phyloP scores from a whole-genome alignment of 2,329 filamentous ascomycete genomes.

The Beauveria sp. region DNA sequence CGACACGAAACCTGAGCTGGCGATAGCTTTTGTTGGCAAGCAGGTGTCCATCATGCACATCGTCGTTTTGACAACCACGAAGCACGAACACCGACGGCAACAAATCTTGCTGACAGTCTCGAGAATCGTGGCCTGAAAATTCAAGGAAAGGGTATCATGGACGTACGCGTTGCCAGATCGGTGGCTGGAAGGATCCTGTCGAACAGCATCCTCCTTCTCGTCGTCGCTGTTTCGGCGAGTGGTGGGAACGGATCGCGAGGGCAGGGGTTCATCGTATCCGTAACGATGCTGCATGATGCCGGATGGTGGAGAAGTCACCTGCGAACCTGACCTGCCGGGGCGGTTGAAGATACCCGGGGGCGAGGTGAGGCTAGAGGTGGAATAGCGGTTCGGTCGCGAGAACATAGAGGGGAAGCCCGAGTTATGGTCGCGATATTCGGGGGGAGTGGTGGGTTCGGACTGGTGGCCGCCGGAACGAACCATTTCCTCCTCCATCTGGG shows the following conservation, averaged over 20 bases:
- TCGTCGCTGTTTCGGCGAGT: conserved; percentile 89
- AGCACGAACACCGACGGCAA: neutral
- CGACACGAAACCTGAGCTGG: neutral
- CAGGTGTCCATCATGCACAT: neutral
- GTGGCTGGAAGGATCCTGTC: conserved; percentile 62
- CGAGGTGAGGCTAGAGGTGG: conserved; percentile 78
- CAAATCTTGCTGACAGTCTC: neutral
- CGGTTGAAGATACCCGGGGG: conserved; percentile 69
- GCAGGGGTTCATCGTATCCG: conserved; percentile 38
- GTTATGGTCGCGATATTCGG: conserved; percentile 72
- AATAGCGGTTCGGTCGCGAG: conserved; percentile 80
- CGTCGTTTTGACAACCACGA: neutral
- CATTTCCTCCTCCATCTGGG: conserved; percentile 76
- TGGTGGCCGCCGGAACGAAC: conserved; percentile 62
- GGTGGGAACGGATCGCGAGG: conserved; percentile 77
- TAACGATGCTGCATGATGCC: conserved; percentile 53
- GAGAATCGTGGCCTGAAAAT: neutral
- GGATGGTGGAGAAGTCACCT: conserved; percentile 69
- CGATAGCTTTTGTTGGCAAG: neutral
- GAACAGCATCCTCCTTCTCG: conserved; percentile 70
- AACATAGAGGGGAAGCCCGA: conserved; percentile 71
- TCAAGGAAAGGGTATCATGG: neutral
- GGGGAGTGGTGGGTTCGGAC: conserved; percentile 92
- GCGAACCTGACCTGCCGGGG: conserved; percentile 67
- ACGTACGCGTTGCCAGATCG: conserved; percentile 75